phyloP scores from a whole-genome alignment of 768 basidiomycete species.

The Russula abietina region DNA sequence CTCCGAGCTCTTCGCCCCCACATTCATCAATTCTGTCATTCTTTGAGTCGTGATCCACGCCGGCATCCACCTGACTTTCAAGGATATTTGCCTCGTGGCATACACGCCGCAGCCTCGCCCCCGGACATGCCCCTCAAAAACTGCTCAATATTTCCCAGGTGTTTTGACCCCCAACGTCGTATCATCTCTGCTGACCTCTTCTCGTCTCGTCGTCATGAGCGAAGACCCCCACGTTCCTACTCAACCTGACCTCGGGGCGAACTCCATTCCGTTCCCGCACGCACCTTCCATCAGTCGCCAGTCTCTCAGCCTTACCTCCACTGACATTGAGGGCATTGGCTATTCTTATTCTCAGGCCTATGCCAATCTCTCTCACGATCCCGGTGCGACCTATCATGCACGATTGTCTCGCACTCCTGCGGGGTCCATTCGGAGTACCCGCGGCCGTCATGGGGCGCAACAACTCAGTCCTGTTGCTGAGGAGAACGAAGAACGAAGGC shows the following conservation, averaged over 20 bases:
- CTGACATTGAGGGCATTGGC: slow-evolving; percentile 19
- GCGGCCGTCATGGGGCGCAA: slow-evolving; percentile 14
- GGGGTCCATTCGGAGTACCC: slow-evolving; percentile 21
- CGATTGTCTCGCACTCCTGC: slow-evolving; percentile 20
- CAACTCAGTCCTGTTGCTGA: slow-evolving; percentile 26
- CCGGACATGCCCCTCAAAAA: slow-evolving; percentile 23
- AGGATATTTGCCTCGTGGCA: slow-evolving; percentile 19
- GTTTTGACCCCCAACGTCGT: slow-evolving; percentile 6
- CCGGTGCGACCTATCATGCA: slow-evolving; percentile 11
- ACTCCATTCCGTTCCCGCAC: slow-evolving; percentile 22
- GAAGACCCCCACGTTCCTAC: slow-evolving; percentile 11
- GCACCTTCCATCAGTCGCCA: slow-evolving; percentile 22
- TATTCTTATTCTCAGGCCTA: slow-evolving; percentile 24
- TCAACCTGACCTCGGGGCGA: slow-evolving; percentile 6
- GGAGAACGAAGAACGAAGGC: slow-evolving; percentile 23
- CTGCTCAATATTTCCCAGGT: slow-evolving; percentile 18
- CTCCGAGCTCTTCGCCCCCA: slow-evolving; percentile 13
- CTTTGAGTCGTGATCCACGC: slow-evolving; percentile 12
- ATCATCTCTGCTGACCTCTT: slow-evolving; percentile 17
- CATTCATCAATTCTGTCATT: background rate
- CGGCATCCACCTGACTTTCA: slow-evolving; percentile 12
- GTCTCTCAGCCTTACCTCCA: slow-evolving; percentile 15
- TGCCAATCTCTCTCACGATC: slow-evolving; percentile 13
- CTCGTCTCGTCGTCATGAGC: slow-evolving; percentile 18
- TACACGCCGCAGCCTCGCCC: slow-evolving; percentile 20